phyloP scores from a whole-genome alignment of 2,329 filamentous ascomycete species.

The Phialocephala sp. region DNA sequence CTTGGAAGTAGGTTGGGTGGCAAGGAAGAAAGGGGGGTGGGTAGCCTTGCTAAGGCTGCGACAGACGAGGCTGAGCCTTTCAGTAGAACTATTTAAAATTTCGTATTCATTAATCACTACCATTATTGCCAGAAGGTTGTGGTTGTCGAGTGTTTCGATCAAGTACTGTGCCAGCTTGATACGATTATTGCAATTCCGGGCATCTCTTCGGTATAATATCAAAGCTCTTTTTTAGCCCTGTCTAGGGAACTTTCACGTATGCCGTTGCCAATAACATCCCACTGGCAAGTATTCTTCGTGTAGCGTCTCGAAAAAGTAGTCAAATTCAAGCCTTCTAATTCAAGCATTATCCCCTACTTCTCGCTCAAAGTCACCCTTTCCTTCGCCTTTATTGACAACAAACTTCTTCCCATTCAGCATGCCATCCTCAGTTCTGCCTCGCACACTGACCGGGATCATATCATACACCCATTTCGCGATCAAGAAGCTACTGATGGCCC shows the following conservation, averaged over 20 bases:
- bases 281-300: not conserved
- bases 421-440: constrained; percentile 27
- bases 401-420: constrained; percentile 35
- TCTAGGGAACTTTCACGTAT: too few relatives aligned
- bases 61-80: not conserved
- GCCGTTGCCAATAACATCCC: too few relatives aligned
- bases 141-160: not conserved
- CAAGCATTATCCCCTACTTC: constrained; percentile 28
- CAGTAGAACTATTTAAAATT: not conserved
- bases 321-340: not conserved
- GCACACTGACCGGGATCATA: constrained; percentile 34
- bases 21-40: not conserved
- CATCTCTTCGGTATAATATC: too few relatives aligned
- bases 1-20: not conserved
- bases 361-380: constrained; percentile 25
- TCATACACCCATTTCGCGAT: constrained; percentile 54
- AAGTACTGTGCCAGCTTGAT: not conserved
- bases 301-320: not conserved
- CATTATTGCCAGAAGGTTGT: not conserved
- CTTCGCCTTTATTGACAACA: constrained; percentile 35
- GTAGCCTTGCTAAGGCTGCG: constrained; percentile 6
- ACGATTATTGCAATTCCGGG: not conserved
- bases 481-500: constrained; percentile 66
- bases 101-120: not conserved
- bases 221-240: too few relatives aligned